phyloP scores from a whole-genome alignment of 148 eudicot genomes.

The Amaranthus palmeri region DNA sequence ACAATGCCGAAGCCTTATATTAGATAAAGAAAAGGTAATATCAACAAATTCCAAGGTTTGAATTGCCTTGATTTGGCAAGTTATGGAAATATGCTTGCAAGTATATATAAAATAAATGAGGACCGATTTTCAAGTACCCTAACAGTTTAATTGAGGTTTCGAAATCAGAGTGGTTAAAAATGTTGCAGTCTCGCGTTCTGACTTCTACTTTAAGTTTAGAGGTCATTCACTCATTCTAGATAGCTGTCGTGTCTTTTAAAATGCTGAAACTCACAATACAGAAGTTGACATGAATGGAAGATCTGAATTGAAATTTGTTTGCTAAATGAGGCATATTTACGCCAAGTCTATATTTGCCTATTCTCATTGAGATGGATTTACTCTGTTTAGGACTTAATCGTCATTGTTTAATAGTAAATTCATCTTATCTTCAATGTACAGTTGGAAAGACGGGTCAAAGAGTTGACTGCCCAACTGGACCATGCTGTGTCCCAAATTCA shows the following conservation, averaged over 20 bases:
- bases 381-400: not conserved
- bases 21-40: no score
- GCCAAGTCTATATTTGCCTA: not conserved
- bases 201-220: no score
- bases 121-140: no score
- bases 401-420: not conserved
- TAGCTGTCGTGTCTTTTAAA: no score
- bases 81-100: no score
- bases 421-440: constrained; percentile 24
- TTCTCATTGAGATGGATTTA: not conserved
- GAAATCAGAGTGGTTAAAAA: no score
- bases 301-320: constrained; percentile 3
- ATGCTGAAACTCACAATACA: not conserved
- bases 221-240: not conserved
- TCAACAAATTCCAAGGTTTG: no score
- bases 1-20: no score
- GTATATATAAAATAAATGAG: no score
- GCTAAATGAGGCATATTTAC: not conserved
- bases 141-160: no score
- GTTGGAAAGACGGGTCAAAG: constrained; percentile 72
- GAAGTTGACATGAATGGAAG: not conserved
- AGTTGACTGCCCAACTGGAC: constrained; percentile 67
- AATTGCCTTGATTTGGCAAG: no score
- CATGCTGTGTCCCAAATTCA: constrained; percentile 71
- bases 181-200: no score